Percentiles rank a stretch among this genome's conserved stretches.
phyloP scores from a whole-genome alignment of 2,329 filamentous ascomycete species.

The Coleophoma crateriformis region DNA sequence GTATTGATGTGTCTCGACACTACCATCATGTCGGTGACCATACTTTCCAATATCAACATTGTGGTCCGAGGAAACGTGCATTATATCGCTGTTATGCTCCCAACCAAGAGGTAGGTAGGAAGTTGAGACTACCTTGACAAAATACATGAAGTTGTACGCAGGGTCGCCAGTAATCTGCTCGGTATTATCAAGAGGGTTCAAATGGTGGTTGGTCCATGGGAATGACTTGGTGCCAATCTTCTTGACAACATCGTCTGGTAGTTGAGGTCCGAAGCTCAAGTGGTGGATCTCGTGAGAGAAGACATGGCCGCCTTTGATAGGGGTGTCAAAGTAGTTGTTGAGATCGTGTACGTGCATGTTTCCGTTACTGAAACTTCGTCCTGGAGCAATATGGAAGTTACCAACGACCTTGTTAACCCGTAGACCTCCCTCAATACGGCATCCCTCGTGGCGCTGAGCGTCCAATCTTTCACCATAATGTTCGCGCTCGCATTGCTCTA shows the following conservation, averaged over 20 bases:
- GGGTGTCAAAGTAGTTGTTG: constrained; percentile 84
- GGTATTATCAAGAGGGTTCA: constrained; percentile 83
- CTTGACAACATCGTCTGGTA: constrained; percentile 65
- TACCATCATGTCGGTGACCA: constrained; percentile 64
- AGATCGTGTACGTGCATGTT: constrained; percentile 98
- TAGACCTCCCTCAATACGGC: constrained; percentile 85
- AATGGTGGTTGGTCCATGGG: constrained; percentile 82
- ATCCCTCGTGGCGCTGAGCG: constrained; percentile 84
- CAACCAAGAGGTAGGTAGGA: constrained; percentile 90
- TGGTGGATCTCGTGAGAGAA: constrained; percentile 88
- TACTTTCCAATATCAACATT: constrained; percentile 62
- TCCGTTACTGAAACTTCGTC: constrained; percentile 90
- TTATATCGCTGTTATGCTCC: constrained; percentile 43
- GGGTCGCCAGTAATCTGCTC: constrained; percentile 73
- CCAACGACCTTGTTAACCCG: constrained; percentile 98
- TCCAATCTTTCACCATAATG: constrained; percentile 89
- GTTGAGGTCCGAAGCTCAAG: constrained; percentile 86
- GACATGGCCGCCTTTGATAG: constrained; percentile 66
- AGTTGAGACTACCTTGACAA: constrained; percentile 95
- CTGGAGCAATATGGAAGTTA: constrained; percentile 97
- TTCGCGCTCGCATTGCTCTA: constrained; percentile 93
- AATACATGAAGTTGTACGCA: constrained; percentile 98
- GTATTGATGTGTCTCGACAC: constrained; percentile 96
- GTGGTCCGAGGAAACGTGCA: constrained; percentile 34
- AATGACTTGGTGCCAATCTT: constrained; percentile 50